Evolutionary conservation across 2,329 filamentous ascomycete species (phyloP), one percentile per base, ranked within the genome.

Genomic region (Trichoderma koningiopsis): DNA sequence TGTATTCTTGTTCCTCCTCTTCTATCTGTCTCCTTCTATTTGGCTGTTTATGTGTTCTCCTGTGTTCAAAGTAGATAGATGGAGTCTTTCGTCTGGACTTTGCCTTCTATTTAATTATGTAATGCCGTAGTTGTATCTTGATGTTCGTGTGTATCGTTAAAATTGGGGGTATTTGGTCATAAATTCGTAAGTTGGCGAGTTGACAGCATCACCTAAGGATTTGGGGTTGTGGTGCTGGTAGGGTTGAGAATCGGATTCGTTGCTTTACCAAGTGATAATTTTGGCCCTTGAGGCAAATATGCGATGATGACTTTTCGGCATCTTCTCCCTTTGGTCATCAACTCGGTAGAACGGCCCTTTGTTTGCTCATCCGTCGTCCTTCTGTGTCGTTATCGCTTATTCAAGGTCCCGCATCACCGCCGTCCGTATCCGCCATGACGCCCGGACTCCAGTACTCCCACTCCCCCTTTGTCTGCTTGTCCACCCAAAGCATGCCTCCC

Each of bases 391-490:
- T 19, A 24, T 56, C 29, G 1, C 11, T 49, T 7, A 24, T 40
- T 61, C 65, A 60, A 33, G 33, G 57, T 43, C 65, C 62, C 35
- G 52, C 63, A 31, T 61, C 43, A n/a, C 63, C 24, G 14, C 63
- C 24, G n/a, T 78, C 79, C 19, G 77, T 74, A 52, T 84, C 83
- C 2, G 84, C 78, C 84, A 94, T 92, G 71, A 92, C 92, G 0
- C 90, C 89, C 0, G 92, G 92, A 70, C 89, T 92, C 96, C 96
- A 99, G 76, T 97, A 99, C 80, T 98, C 94, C 79, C 90, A 94
- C 82, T 98, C 95, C 22, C 87, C 85, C n/a, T 58, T 58, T 11
- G 82, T 89, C 81, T 97, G 94, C 73, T 88, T 89, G 80, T 99
- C 96, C 6, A 98, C 89, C 96, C 96, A 99, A 16, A 99, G 88